A percentile compares a stretch with the other conserved stretches of the same genome.
These are phyloP conservation scores for Kluyveromyces starmeri DNA, from an alignment of 805 yeast species.

Conservation along the genomic window DNA sequence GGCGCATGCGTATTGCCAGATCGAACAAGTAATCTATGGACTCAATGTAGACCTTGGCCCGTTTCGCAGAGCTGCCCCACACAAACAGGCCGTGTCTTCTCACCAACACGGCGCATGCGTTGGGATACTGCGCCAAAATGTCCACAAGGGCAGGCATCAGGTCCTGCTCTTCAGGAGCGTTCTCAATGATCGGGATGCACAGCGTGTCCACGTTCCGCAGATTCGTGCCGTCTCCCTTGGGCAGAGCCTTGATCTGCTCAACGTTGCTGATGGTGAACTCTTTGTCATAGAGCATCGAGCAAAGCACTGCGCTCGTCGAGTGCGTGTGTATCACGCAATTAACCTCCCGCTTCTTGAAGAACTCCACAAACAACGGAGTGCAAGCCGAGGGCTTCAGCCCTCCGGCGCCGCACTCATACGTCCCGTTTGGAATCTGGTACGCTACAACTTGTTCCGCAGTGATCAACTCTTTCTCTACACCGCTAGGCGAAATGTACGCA, in stretches of 20 bases:
- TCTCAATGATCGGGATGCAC: conserved; percentile 83
- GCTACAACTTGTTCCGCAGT: conserved; percentile 76
- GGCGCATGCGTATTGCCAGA: conserved; percentile 74
- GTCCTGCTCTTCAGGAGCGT: conserved; percentile 82
- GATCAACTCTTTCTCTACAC: conserved; percentile 89
- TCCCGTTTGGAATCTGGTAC: conserved; percentile 44
- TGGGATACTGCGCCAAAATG: conserved; percentile 64
- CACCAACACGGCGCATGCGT: conserved; percentile 77
- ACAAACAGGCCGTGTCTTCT: conserved; percentile 91
- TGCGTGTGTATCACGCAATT: conserved; percentile 77
- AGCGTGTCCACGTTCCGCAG: conserved; percentile 65
- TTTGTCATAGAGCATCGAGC: conserved; percentile 56
- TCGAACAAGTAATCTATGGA: conserved; percentile 86
- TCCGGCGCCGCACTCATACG: conserved; percentile 52
- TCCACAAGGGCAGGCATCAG: conserved; percentile 55
- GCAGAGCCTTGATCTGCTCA: conserved; percentile 91
- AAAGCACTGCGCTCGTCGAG: conserved; percentile 81
- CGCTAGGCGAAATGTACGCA: conserved; percentile 84
- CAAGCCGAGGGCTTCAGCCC: conserved; percentile 84
- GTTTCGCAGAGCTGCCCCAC: conserved; percentile 93
- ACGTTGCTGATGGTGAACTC: conserved; percentile 71
- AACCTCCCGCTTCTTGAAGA: conserved; percentile 73
- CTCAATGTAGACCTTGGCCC: conserved; percentile 88
- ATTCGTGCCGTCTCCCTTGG: conserved; percentile 53
- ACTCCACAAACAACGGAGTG: conserved; percentile 76